Evolutionary conservation across 495 filamentous ascomycete genomes (phyloP).

Genomic region (Hypoxylon perforatum): DNA sequence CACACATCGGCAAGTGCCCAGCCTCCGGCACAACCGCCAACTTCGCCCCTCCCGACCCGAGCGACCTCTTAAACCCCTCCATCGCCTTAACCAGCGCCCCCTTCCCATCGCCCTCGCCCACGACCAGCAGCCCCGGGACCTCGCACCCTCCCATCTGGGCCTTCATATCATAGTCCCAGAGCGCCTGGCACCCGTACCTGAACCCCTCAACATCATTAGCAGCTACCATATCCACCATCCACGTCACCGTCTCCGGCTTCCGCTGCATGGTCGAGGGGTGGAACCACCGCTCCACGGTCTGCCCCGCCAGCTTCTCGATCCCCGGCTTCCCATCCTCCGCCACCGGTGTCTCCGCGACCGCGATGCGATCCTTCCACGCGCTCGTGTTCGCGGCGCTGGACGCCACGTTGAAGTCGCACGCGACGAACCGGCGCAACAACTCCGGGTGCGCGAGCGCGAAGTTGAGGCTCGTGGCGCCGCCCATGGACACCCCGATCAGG

Average conservation of each 20-base stretch:
- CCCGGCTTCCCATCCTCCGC: conserved; percentile 58
- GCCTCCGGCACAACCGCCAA: conserved; percentile 71
- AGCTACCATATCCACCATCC: conserved; percentile 65
- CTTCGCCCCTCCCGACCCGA: conserved; percentile 63
- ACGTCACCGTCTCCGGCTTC: conserved; percentile 62
- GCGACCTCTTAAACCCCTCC: conserved; percentile 71
- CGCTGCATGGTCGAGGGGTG: conserved; percentile 64
- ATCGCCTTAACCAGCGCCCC: conserved; percentile 81
- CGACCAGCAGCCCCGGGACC: conserved; percentile 73
- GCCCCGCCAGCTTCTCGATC: conserved; percentile 68
- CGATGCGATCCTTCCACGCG: conserved; percentile 81
- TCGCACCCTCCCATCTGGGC: conserved; percentile 66
- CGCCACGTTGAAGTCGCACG: conserved; percentile 81
- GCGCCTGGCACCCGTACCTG: conserved; percentile 72
- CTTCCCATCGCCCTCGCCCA: conserved; percentile 71
- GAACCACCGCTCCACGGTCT: conserved; percentile 82
- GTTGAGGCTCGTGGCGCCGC: conserved; percentile 78
- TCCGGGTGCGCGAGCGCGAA: conserved; percentile 73
- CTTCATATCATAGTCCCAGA: conserved; percentile 80
- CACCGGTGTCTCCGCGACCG: conserved; percentile 69
- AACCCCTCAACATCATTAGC: conserved; percentile 77
- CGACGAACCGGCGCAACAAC: conserved; percentile 68
- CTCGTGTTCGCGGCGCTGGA: conserved; percentile 74
- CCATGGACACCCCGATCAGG: conserved; percentile 79
- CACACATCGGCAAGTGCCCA: conserved; percentile 86